phyloP scores from a whole-genome alignment of 2,329 filamentous ascomycete genomes.

The Camillea tinctor region DNA sequence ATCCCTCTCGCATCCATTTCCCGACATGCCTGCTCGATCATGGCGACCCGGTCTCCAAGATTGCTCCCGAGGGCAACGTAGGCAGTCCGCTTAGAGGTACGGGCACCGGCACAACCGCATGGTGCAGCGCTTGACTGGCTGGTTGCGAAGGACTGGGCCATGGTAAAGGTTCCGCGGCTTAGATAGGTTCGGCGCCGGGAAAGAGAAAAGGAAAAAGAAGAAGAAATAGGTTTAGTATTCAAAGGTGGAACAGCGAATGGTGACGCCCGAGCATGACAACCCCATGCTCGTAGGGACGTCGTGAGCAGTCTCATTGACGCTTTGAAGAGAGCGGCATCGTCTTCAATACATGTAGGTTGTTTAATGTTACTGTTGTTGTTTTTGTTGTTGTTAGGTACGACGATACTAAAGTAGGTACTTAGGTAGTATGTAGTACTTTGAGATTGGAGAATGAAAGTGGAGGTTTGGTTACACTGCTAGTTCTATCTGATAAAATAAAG shows the following conservation, averaged over 20 bases:
- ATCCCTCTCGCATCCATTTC: constrained; percentile 75
- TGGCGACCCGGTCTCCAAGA: constrained; percentile 76
- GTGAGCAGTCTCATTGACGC: constrained; percentile 26
- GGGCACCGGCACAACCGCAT: constrained; percentile 27
- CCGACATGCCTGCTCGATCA: constrained; percentile 80
- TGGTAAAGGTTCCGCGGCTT: constrained; percentile 17
- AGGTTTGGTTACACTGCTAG: background rate
- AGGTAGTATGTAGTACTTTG: too few species aligned
- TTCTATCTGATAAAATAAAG: background rate
- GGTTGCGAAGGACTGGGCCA: constrained; percentile 22
- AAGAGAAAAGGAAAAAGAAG: too few species aligned
- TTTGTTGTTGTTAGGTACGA: constrained; percentile 3
- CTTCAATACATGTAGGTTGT: too few species aligned
- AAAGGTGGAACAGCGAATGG: constrained; percentile 2
- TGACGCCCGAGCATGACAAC: constrained; percentile 20
- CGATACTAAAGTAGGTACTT: too few species aligned
- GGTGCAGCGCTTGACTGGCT: constrained; percentile 16
- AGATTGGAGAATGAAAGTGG: background rate
- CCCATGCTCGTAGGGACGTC: constrained; percentile 29
- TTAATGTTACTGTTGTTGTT: too few species aligned
- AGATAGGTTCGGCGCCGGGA: constrained; percentile 1
- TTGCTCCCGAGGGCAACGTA: constrained; percentile 94
- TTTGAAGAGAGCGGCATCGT: constrained; percentile 9
- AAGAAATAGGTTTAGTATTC: background rate
- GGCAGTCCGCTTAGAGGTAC: constrained; percentile 45